Evolutionary conservation across 495 filamentous ascomycete genomes (phyloP).

Genomic region (Venustampulla echinocandica): DNA sequence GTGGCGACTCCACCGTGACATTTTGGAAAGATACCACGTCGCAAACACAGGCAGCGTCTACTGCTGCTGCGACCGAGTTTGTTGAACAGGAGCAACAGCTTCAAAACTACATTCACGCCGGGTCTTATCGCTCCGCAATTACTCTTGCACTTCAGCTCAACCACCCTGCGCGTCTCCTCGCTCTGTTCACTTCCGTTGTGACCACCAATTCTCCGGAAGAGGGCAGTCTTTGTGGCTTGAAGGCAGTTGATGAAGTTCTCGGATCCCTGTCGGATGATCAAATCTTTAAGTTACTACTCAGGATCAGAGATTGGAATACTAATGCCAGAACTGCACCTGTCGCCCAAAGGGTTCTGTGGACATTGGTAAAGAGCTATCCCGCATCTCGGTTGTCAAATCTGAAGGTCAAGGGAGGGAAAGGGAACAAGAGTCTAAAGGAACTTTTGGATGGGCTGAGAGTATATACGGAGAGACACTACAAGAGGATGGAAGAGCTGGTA

Average conservation of each 20-base stretch:
- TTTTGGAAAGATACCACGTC: constrained; percentile 92
- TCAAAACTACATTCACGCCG: constrained; percentile 79
- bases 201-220: constrained; percentile 51
- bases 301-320: constrained; percentile 92
- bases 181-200: constrained; percentile 72
- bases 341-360: constrained; percentile 76
- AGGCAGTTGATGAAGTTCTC: constrained; percentile 78
- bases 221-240: constrained; percentile 59
- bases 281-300: constrained; percentile 65
- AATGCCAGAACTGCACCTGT: constrained; percentile 80
- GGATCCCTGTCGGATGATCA: constrained; percentile 71
- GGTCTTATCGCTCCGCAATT: constrained; percentile 85
- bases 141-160: constrained; percentile 85
- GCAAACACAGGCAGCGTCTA: constrained; percentile 62
- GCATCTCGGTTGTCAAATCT: constrained; percentile 53
- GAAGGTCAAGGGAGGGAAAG: constrained; percentile 52
- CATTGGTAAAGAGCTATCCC: constrained; percentile 69
- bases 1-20: constrained; percentile 79
- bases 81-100: constrained; percentile 90
- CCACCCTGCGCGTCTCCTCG: constrained; percentile 77
- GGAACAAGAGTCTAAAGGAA: constrained; percentile 63
- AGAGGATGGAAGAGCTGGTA: constrained; percentile 74
- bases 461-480: constrained; percentile 90
- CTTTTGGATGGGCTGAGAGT: constrained; percentile 72
- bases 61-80: constrained; percentile 61